A percentile compares a stretch with the other conserved stretches of the same genome.
These are phyloP conservation scores for Pisolithus marmoratus DNA, from an alignment of 768 basidiomycete genomes.

Conservation along the genomic window DNA sequence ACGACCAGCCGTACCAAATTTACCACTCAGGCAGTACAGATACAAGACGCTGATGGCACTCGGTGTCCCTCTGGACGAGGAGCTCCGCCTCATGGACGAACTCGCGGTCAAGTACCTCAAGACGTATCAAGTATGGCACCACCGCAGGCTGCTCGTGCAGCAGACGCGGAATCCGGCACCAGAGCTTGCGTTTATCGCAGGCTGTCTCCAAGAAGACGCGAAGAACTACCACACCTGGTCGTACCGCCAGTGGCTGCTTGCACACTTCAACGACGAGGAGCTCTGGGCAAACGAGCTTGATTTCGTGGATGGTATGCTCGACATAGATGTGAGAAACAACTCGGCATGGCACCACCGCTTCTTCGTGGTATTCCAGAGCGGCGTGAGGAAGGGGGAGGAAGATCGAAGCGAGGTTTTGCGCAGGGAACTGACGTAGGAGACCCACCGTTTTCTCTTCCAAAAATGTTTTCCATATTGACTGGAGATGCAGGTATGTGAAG, in stretches of 20 bases:
- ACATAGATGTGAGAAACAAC: constrained; percentile 85
- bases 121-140: constrained; percentile 98
- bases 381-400: constrained; percentile 55
- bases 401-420: constrained; percentile 54
- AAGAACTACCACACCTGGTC: constrained; percentile 99
- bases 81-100: constrained; percentile 83
- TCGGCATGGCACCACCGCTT: constrained; percentile 97
- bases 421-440: constrained; percentile 73
- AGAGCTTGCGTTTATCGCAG: constrained; percentile 79
- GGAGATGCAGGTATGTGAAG: constrained; percentile 66
- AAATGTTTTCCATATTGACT: too few relatives aligned
- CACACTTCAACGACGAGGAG: constrained; percentile 70
- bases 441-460: constrained; percentile 3
- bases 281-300: constrained; percentile 73
- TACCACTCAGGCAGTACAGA: constrained; percentile 77
- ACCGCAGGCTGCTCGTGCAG: constrained; percentile 70
- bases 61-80: constrained; percentile 61
- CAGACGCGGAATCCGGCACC: constrained; percentile 45
- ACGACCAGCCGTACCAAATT: not conserved
- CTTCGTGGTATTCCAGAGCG: constrained; percentile 75
- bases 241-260: constrained; percentile 91
- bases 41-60: constrained; percentile 78
- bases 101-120: constrained; percentile 82
- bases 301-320: constrained; percentile 65
- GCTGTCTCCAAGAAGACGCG: constrained; percentile 64